Evolutionary conservation across 2,329 filamentous ascomycete species (phyloP).

Genomic region (Alternaria metachromatica): DNA sequence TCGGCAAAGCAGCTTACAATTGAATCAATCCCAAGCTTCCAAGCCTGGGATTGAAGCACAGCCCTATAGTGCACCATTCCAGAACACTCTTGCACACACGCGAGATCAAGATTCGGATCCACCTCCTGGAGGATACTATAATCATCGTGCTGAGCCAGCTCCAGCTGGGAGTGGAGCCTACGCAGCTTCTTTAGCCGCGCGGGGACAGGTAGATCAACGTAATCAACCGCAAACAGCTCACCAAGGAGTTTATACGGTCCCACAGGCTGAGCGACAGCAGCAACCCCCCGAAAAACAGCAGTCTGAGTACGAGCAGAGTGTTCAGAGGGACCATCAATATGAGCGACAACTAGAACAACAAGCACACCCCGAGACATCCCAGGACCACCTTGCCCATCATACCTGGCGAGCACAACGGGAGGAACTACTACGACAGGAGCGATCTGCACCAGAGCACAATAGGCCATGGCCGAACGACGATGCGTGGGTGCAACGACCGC

Average conservation of each 20-base stretch:
- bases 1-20: conserved; percentile 7
- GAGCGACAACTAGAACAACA: conserved; percentile 12
- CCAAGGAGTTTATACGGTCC: conserved; percentile 4
- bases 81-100: conserved; percentile 10
- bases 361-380: background rate
- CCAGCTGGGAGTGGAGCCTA: conserved; percentile 23
- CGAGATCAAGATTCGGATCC: conserved; percentile 16
- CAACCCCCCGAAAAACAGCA: conserved; percentile 6
- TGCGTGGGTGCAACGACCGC: conserved; percentile 19
- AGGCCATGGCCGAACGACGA: conserved; percentile 10
- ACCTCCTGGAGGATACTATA: conserved; percentile 34
- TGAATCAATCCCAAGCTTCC: conserved; percentile 12
- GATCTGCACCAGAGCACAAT: background rate
- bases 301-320: background rate
- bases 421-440: conserved; percentile 10
- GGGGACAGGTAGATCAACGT: conserved; percentile 18
- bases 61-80: background rate
- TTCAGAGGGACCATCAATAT: conserved; percentile 1
- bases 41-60: conserved; percentile 5
- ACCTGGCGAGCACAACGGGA: conserved; percentile 9
- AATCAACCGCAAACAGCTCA: conserved; percentile 11
- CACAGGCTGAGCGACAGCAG: conserved; percentile 7
- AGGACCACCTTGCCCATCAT: conserved; percentile 2
- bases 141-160: conserved; percentile 22
- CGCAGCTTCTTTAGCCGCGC: conserved; percentile 19